Evolutionary conservation across 169 alveolate genomes (phyloP), one percentile per base, ranked within the genome.

Genomic region (Plasmodium yoelii): DNA sequence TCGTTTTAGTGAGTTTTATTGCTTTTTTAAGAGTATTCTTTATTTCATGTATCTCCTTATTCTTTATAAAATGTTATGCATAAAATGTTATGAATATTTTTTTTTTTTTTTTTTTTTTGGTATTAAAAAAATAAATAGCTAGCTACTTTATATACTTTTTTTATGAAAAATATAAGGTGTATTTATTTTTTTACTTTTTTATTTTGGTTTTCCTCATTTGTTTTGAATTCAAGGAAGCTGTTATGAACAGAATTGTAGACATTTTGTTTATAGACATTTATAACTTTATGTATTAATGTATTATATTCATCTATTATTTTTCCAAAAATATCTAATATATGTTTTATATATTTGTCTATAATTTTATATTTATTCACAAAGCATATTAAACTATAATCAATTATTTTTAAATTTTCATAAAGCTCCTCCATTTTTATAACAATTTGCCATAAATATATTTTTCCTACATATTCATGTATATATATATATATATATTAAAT

Each of bases 301-400:
- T 77, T 67, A n/a, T 77, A 77, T 63, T 77, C 77, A 61, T 77
- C 67, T n/a, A 63, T 51, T 55, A 59, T 64, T 8, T 63, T 22
- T 63, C 42, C 69, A 53, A 65, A 77, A 24, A 77, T 49, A 19
- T 65, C 57, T 44, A 56, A 42, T 13, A 77, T 28, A 7, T 68
- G 55, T 49, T 77, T 47, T 39, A 64, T 26, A 18, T 77, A 77
- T 46, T 51, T 77, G 47, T 77, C 64, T 10, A 77, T 56, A 42
- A 77, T 51, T 64, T 26, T 64, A n/a, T 77, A 77, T 56, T 77
- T 77, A 24, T 77, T 61, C 49, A 68, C 24, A 53, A 77, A 49
- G 26, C 88, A 77, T 77, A 77, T 77, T 49, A 77, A 49, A 56
- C 73, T 51, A 46, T 77, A 77, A 56, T 77, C 88, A 26, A 77